Conservation (phyloP, 208 protist species). For the Trypanosoma vivax region DNA sequence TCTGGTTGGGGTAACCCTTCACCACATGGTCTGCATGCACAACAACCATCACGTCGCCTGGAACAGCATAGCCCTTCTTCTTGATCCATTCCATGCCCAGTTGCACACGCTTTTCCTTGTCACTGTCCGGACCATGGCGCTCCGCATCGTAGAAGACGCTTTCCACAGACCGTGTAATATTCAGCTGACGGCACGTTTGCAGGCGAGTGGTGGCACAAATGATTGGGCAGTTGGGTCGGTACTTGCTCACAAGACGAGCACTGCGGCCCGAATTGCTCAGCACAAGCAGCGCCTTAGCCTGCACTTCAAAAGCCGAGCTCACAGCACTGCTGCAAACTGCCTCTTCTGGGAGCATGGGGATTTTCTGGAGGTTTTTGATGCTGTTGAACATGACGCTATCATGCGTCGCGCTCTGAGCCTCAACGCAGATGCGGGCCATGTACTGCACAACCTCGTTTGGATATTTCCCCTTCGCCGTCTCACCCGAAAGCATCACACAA, state of each 20-base stretch:
- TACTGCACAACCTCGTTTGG: conserved; percentile 94
- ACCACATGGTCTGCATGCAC: conserved; percentile 80
- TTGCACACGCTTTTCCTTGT: conserved; percentile 67
- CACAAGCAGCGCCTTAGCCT: conserved; percentile 86
- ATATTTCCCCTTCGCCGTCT: conserved; percentile 97
- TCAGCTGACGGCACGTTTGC: conserved; percentile 82
- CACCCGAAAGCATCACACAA: conserved; percentile 98
- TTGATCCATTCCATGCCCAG: conserved; percentile 59
- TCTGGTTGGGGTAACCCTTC: conserved; percentile 87
- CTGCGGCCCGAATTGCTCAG: conserved; percentile 91
- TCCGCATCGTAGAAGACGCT: conserved; percentile 74
- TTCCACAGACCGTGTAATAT: conserved; percentile 70
- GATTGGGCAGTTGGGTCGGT: conserved; percentile 92
- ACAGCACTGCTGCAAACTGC: conserved; percentile 92
- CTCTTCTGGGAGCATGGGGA: conserved; percentile 82
- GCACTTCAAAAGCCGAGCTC: conserved; percentile 90
- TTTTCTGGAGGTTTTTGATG: conserved; percentile 76
- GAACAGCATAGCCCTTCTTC: conserved; percentile 35
- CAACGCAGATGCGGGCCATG: conserved; percentile 91
- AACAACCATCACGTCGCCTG: conserved; percentile 68
- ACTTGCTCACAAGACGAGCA: conserved; percentile 94
- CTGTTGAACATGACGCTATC: conserved; percentile 78
- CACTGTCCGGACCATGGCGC: conserved; percentile 47
- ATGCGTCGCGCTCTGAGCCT: conserved; percentile 79
- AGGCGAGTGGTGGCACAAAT: conserved; percentile 88